Evolutionary conservation across 2,329 filamentous ascomycete genomes (phyloP).

Genomic region (Phaeosphaeria sp.): DNA sequence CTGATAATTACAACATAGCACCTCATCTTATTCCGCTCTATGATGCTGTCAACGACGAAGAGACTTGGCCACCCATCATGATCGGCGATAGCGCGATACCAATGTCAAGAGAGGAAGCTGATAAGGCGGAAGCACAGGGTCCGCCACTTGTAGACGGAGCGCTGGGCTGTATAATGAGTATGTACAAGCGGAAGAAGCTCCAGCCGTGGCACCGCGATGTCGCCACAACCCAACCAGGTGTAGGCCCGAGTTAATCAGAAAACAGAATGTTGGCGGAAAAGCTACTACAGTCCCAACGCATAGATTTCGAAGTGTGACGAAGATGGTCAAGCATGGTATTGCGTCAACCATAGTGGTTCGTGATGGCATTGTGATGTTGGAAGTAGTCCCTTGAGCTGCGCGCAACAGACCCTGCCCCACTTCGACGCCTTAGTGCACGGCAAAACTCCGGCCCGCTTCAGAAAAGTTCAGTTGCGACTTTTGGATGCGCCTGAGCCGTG

Average conservation of each 20-base stretch:
- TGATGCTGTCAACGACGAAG: background rate
- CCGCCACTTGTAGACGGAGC: too few species aligned
- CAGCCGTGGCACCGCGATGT: background rate
- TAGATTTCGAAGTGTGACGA: background rate
- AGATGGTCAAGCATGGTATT: background rate
- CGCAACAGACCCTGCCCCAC: background rate
- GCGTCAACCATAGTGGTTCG: background rate
- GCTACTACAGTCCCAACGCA: background rate
- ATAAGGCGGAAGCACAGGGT: background rate
- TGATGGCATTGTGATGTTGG: background rate
- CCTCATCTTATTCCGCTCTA: constrained; percentile 6
- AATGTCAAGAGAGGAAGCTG: background rate
- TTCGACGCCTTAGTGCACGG: constrained; percentile 3
- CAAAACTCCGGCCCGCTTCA: constrained; percentile 19
- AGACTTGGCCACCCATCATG: background rate
- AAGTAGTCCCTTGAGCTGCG: background rate
- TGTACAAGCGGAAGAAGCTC: background rate
- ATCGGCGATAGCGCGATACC: background rate
- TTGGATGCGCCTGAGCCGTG: constrained; percentile 9
- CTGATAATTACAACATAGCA: constrained; percentile 2
- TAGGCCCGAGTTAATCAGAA: too few species aligned
- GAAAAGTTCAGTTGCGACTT: constrained; percentile 34
- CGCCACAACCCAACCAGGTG: background rate
- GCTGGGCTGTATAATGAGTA: background rate
- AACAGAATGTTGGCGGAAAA: background rate